Base-by-base conservation (phyloP, 2,329 filamentous ascomycete genomes). In the Myriosclerotinia scirpicola region DNA sequence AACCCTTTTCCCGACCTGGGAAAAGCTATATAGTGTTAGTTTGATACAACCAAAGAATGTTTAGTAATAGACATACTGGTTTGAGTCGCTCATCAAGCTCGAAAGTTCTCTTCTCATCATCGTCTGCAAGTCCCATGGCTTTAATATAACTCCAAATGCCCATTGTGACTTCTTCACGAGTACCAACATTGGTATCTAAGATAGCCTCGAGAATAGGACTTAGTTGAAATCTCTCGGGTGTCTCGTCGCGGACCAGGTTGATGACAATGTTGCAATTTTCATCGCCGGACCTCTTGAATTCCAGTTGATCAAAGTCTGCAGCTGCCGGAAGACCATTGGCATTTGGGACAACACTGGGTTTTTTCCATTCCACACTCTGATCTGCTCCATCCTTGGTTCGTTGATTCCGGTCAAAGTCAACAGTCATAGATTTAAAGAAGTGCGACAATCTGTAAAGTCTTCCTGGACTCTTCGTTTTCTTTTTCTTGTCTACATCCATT, bases 71-170 rank as follows among this genome's bases (percentile, higher is more conserved):
- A 77, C 85, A 75, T 80, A 96, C 92, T 78, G 86, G 87, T 79
- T 86, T 90, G 63, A 99, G 78, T 56, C 89, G 84, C 54, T 93
- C 90, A 75, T 99, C 94, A 75, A 95, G 98, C 50, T 91, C 89
- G 73, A 99, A 94, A 68, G 91, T 90, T 69, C 95, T 87, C 81
- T 95, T 95, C 77, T 99, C 95, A 68, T 98, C 94, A 71, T 97
- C 93, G 76, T 97, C 94, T 77, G 96, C 92, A 56, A 99, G 81
- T 22, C 89, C 88, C 82, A 91, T 90, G 26, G 91, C 84, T 72
- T 92, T 89, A 71, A 97, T 91, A 75, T 99, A 99, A 76, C 97
- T 93, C 92, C 93, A 99, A 42, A 99, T 85, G 17, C 91, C 93
- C 83, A 96, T 91, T 38, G 97, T 88, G 8, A 93, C 90, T 69